phyloP scores from a whole-genome alignment of 441 rosid genomes.

The Isatis lusitanica region DNA sequence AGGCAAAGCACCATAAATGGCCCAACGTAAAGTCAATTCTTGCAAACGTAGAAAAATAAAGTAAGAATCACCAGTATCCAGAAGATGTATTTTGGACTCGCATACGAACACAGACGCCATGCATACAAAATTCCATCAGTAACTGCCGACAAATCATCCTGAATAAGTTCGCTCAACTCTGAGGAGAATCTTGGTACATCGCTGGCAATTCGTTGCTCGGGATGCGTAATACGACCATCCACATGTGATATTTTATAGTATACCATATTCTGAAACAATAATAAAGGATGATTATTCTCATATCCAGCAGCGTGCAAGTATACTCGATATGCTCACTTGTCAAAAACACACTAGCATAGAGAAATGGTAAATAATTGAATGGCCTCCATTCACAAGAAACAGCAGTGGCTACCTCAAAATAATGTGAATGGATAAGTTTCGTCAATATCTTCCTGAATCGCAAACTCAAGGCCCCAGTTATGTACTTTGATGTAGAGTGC shows the following conservation, averaged over 20 bases:
- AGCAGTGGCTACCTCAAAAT: conserved; percentile 71
- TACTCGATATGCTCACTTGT: conserved; percentile 5
- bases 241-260: conserved; percentile 97
- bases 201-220: conserved; percentile 96
- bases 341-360: conserved; percentile 21
- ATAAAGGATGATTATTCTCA: conserved; percentile 16
- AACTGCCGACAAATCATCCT: conserved; percentile 90
- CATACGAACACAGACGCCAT: conserved; percentile 97
- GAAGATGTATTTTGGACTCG: conserved; percentile 94
- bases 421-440: conserved; percentile 80
- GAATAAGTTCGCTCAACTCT: conserved; percentile 94
- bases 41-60: conserved; percentile 4
- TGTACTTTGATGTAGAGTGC: conserved; percentile 87
- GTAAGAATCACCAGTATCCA: conserved; percentile 84
- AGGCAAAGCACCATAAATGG: conserved; percentile 9
- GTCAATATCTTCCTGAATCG: conserved; percentile 93
- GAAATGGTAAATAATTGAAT: conserved; percentile 7
- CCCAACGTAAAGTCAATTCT: neutral
- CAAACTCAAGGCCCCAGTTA: conserved; percentile 88
- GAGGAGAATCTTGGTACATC: conserved; percentile 95
- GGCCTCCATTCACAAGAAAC: neutral
- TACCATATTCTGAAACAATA: conserved; percentile 83
- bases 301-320: conserved; percentile 7
- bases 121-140: conserved; percentile 91
- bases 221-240: conserved; percentile 91